Conservation (phyloP, 768 basidiomycete species). For the Pleurotus salmoneostramineus region DNA sequence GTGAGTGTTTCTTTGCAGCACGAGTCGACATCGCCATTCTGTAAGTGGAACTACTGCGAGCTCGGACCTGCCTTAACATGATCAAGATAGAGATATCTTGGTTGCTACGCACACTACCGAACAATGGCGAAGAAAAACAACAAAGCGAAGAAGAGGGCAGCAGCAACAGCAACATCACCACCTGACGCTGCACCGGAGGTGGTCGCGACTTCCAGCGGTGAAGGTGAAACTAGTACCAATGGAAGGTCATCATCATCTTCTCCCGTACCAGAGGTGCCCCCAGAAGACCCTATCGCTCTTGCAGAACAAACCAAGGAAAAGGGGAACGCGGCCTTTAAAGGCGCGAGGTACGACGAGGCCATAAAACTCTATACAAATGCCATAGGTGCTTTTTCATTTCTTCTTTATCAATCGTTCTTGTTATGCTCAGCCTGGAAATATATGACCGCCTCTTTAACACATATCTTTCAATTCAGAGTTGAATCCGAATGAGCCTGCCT, state of each 20-base stretch:
- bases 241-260: conserved; percentile 10
- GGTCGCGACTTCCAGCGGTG: not conserved
- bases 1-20: conserved; percentile 7
- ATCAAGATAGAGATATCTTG: too few species aligned
- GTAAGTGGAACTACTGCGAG: not conserved
- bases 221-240: not conserved
- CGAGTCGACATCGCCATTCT: not conserved
- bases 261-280: not conserved
- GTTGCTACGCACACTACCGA: too few species aligned
- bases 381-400: conserved; percentile 42
- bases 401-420: conserved; percentile 7
- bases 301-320: conserved; percentile 69
- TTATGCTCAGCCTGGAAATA: not conserved
- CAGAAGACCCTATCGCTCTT: conserved; percentile 35
- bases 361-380: conserved; percentile 73
- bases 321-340: conserved; percentile 75
- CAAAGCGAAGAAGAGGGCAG: conserved; percentile 15
- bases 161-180: not conserved
- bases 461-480: conserved; percentile 34
- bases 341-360: conserved; percentile 60
- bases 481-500: conserved; percentile 65
- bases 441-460: conserved; percentile 2
- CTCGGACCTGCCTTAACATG: too few species aligned
- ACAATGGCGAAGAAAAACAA: conserved; percentile 20
- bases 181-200: not conserved